phyloP scores from a whole-genome alignment of 208 protist genomes.

The Trypanosoma grayi region DNA sequence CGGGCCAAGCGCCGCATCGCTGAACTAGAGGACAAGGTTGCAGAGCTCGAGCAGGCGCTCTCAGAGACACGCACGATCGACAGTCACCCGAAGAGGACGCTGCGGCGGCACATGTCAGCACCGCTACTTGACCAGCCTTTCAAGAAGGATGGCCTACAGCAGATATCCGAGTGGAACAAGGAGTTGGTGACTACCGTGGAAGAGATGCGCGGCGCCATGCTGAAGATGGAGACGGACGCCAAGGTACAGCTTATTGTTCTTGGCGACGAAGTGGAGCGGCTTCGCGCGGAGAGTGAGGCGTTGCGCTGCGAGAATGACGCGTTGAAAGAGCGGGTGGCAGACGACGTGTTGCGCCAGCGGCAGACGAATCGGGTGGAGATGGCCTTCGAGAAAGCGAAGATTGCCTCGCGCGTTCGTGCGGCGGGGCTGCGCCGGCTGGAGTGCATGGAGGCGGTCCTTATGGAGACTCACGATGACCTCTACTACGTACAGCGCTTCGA shows the following conservation, averaged over 20 bases:
- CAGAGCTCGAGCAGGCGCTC: slow-evolving; percentile 12
- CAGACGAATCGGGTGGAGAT: slow-evolving; percentile 73
- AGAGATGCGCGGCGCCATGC: slow-evolving; percentile 43
- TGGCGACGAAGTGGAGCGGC: slow-evolving; percentile 35
- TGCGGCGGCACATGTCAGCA: background rate
- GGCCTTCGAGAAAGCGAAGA: slow-evolving; percentile 50
- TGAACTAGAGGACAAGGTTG: slow-evolving; percentile 38
- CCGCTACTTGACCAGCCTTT: slow-evolving; percentile 20
- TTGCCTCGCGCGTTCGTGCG: slow-evolving; percentile 47
- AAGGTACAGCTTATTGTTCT: slow-evolving; percentile 51
- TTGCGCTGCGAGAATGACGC: slow-evolving; percentile 59
- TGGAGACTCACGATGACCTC: slow-evolving; percentile 84
- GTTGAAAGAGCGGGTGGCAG: slow-evolving; percentile 65
- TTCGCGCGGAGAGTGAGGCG: slow-evolving; percentile 29
- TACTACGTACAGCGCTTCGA: slow-evolving; percentile 79
- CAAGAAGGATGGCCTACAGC: slow-evolving; percentile 28
- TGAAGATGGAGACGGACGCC: slow-evolving; percentile 50
- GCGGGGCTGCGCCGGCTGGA: slow-evolving; percentile 71
- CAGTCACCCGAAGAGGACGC: background rate
- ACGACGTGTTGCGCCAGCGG: slow-evolving; percentile 72
- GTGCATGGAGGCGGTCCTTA: slow-evolving; percentile 56
- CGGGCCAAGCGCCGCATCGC: slow-evolving; percentile 35
- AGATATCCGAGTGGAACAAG: slow-evolving; percentile 56
- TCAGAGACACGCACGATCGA: background rate
- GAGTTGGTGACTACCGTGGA: slow-evolving; percentile 68